Evolutionary conservation across 768 basidiomycete genomes (phyloP), one percentile per base, ranked within the genome.

Genomic region (Pleurotus djamor): DNA sequence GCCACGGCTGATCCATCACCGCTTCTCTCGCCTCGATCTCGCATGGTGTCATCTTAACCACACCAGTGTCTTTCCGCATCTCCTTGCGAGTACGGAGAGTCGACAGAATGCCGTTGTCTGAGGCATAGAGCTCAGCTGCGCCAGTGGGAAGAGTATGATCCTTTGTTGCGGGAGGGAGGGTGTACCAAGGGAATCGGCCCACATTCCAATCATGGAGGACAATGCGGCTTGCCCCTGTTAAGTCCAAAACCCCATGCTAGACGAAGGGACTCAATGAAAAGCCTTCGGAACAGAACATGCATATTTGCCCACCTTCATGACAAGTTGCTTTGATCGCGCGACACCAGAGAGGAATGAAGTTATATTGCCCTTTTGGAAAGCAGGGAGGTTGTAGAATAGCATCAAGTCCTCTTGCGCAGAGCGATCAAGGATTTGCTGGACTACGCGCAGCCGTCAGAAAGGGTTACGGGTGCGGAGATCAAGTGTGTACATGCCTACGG

Each of bases 161-260:
- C 4, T 62, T 63, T 2, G 63, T 50, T 0, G 71, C 48, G 2
- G 81, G 76, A 0, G 89, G 88, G 50, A 77, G 71, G 4, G 89
- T 85, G 73, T 90, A 95, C 60, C 89, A 83, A 28, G 85, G 81
- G 65, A 96, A 79, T 62, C 83, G 87, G 55, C 89, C 88, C 5
- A 78, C 80, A 60, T 79, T 84, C 94, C 94, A 97, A 74, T 96
- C 94, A 8, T 89, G 85, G 47, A 97, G 79, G 38, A 97, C 79
- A 60, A 89, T 79, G 17, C 90, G 87, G 12, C 91, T 88, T 4
- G 94, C 92, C 44, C 84, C 84, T 3, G 83, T 79, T 52, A 90
- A 72, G 69, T 96, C 94, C 9, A 85, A 73, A 28, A 82, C 79
- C 48, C 92, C 93, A 68, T 80, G 83, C 91, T 94, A 67, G 59